Base-by-base conservation (phyloP, 495 filamentous ascomycete genomes). In the Penicillium goetzii region DNA sequence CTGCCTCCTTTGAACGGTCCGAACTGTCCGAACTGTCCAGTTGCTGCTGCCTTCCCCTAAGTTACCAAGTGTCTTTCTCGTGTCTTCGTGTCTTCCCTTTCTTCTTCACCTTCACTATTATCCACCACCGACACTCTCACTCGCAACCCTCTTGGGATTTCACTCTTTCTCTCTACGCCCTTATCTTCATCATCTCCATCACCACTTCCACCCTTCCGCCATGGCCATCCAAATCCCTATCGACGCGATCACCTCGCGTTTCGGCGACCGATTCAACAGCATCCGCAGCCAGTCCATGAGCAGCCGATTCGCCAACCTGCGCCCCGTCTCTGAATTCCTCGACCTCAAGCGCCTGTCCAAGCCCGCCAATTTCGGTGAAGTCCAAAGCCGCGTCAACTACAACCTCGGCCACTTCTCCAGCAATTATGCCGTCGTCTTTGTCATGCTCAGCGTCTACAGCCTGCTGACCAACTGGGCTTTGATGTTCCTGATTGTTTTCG, bases 341-440 rank as follows among this genome's bases (percentile, higher is more conserved):
- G 93, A 99, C 76, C 68, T 97, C 76, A 99, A 97, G 85, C 90
- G 94, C 33, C 66, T 99, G 12, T 97, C 92, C 51, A 98, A 97
- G 80, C 96, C 95, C 5, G 85, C 83, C 66, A 94, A 93, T 78
- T 97, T 98, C 68, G 86, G 78, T 68, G 95, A 98, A 72, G 86
- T 91, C 59, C 95, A 99, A 77, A 94, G 90, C 78, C 88, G 95
- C 58, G 89, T 97, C 75, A 97, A 96, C 81, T 99, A 97, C 89
- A 99, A 99, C 75, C 81, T 99, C 58, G 86, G 89, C 73, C 90
- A 97, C 82, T 99, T 97, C 83, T 94, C 92, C 59, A 97, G 92
- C 90, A 99, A 99, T 81, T 99, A 99, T 86, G 90, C 89, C 66
- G 89, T 89, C 62, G 86, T 99, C 60, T 96, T 97, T 77, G 83